These are phyloP conservation scores for Trichoderma atrobrunneum DNA, from an alignment of 2,329 filamentous ascomycete genomes.

Conservation along the genomic window DNA sequence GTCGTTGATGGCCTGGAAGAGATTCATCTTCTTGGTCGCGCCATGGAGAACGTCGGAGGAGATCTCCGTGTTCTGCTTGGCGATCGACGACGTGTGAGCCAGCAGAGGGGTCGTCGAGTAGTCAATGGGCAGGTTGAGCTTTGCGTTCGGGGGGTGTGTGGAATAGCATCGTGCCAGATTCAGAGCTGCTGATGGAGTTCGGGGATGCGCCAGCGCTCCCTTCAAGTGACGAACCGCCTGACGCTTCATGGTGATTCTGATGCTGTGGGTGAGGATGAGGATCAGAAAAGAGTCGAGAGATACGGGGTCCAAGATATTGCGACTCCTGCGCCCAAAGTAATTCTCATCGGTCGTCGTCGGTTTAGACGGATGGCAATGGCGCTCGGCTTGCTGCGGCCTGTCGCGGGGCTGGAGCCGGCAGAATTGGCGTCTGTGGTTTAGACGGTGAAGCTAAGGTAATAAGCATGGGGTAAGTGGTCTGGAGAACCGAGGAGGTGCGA, in stretches of 20 bases:
- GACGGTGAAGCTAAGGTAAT: slow-evolving; percentile 13
- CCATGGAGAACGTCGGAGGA: slow-evolving; percentile 62
- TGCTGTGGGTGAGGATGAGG: background rate
- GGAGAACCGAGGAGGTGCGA: background rate
- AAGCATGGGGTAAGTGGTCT: background rate
- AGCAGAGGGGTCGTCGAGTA: slow-evolving; percentile 80
- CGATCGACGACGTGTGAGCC: slow-evolving; percentile 71
- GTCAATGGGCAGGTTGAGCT: slow-evolving; percentile 82
- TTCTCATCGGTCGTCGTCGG: slow-evolving; percentile 22
- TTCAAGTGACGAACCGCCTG: slow-evolving; percentile 32
- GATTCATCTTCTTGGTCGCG: slow-evolving; percentile 81
- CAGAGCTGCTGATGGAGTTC: slow-evolving; percentile 22
- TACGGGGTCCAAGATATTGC: slow-evolving; percentile 9
- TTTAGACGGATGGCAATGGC: slow-evolving; percentile 25
- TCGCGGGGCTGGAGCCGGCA: slow-evolving; percentile 28
- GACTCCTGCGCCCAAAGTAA: slow-evolving; percentile 4
- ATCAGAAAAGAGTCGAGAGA: slow-evolving; percentile 20
- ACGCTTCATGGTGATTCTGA: slow-evolving; percentile 32
- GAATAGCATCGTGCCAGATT: slow-evolving; percentile 44
- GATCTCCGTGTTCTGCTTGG: slow-evolving; percentile 71
- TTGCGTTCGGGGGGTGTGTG: slow-evolving; percentile 57
- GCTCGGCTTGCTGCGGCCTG: slow-evolving; percentile 41
- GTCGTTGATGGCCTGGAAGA: slow-evolving; percentile 92
- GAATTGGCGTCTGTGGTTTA: background rate
- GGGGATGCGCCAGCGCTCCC: slow-evolving; percentile 28